Conservation (phyloP, 495 filamentous ascomycete genomes). For the Neurospora tetrasperma region DNA sequence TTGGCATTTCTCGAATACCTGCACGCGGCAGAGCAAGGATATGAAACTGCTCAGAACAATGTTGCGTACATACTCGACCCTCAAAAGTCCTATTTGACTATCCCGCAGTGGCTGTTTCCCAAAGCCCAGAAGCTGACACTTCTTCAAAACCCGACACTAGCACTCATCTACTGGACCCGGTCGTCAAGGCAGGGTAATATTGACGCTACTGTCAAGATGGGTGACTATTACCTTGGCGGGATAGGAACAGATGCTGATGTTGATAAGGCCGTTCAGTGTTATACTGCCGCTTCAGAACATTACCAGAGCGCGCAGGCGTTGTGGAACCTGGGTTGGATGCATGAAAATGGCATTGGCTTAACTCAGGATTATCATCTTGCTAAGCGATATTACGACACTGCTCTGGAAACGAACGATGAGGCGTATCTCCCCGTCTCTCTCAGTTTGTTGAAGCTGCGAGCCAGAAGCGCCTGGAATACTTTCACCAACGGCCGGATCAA, state of each 20-base stretch:
- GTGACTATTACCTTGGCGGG: slow-evolving; percentile 85
- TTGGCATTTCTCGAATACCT: slow-evolving; percentile 74
- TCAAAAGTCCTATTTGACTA: slow-evolving; percentile 44
- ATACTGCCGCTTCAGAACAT: slow-evolving; percentile 80
- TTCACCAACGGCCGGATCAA: slow-evolving; percentile 83
- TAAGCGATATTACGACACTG: slow-evolving; percentile 90
- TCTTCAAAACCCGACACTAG: slow-evolving; percentile 62
- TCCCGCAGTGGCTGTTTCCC: slow-evolving; percentile 28
- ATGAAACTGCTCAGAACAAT: slow-evolving; percentile 86
- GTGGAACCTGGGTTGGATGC: slow-evolving; percentile 99
- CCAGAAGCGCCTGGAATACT: slow-evolving; percentile 85
- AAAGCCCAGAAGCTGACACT: slow-evolving; percentile 34
- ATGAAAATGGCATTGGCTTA: slow-evolving; percentile 91
- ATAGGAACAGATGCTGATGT: slow-evolving; percentile 62
- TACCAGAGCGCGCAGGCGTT: slow-evolving; percentile 88
- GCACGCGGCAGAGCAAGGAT: slow-evolving; percentile 93
- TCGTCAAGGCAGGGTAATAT: slow-evolving; percentile 90
- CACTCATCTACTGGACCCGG: slow-evolving; percentile 92
- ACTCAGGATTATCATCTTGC: slow-evolving; percentile 95
- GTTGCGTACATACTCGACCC: slow-evolving; percentile 88
- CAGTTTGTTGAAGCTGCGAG: slow-evolving; percentile 73
- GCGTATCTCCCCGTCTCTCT: slow-evolving; percentile 91
- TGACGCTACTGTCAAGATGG: slow-evolving; percentile 94
- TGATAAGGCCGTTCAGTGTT: slow-evolving; percentile 89
- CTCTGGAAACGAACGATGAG: slow-evolving; percentile 81